Evolutionary conservation across 2,329 filamentous ascomycete genomes (phyloP).

Genomic region (Hysterium pulicare): DNA sequence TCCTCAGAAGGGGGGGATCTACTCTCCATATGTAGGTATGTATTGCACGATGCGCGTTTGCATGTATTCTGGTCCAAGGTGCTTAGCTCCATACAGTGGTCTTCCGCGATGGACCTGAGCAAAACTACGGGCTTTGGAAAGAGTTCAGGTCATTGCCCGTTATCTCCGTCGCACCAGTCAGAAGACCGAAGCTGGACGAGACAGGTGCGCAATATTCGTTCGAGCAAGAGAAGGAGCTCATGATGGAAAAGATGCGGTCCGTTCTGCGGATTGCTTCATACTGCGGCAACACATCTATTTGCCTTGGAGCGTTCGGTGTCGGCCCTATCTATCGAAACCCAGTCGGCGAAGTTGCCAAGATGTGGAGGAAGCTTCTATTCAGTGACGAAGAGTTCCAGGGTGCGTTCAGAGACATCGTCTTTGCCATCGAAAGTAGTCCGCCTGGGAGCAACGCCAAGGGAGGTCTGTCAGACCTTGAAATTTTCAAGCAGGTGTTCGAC

Average conservation of each 20-base stretch:
- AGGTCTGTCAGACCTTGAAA: constrained; percentile 34
- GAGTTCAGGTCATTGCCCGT: constrained; percentile 61
- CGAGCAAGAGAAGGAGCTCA: constrained; percentile 65
- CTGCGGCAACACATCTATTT: constrained; percentile 38
- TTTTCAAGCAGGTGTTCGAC: constrained; percentile 40
- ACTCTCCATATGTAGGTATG: constrained; percentile 65
- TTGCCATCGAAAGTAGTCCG: constrained; percentile 41
- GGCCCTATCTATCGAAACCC: constrained; percentile 46
- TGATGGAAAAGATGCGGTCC: constrained; percentile 68
- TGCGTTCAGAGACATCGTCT: constrained; percentile 44
- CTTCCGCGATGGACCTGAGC: constrained; percentile 64
- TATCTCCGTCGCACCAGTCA: constrained; percentile 69
- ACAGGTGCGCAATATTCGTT: constrained; percentile 69
- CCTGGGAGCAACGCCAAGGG: constrained; percentile 30
- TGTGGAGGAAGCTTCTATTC: constrained; percentile 45
- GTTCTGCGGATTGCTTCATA: constrained; percentile 65
- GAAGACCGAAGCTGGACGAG: constrained; percentile 69
- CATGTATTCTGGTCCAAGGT: neutral
- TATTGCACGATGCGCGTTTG: constrained; percentile 14
- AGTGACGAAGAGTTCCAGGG: constrained; percentile 44
- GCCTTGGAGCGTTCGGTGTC: constrained; percentile 44
- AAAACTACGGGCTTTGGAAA: constrained; percentile 41
- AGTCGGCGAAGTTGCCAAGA: constrained; percentile 40
- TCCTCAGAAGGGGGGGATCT: constrained; percentile 65
- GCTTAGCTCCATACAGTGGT: constrained; percentile 51